phyloP scores from a whole-genome alignment of 345 rosid species.

The Laguncularia racemosa region DNA sequence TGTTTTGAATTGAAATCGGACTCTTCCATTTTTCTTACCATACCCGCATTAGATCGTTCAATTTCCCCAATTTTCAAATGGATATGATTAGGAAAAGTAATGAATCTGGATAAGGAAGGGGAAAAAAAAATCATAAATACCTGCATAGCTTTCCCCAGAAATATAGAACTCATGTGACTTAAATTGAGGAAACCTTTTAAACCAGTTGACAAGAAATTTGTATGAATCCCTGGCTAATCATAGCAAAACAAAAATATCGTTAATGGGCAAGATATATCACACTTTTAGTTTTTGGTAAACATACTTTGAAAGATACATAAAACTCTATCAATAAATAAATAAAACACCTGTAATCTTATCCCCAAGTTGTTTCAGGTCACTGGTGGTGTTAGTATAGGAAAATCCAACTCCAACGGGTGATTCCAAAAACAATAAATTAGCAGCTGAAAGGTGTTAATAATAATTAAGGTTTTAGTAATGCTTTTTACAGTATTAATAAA shows the following conservation, averaged over 20 bases:
- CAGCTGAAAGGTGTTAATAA: constrained; percentile 20
- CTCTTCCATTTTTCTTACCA: too few relatives aligned
- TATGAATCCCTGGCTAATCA: constrained; percentile 40
- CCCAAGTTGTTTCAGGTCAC: constrained; percentile 42
- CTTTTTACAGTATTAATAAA: too few relatives aligned
- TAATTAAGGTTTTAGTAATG: neutral
- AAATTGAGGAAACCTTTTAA: constrained; percentile 54
- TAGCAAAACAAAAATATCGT: neutral
- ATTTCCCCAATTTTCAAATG: too few relatives aligned
- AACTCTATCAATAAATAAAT: neutral
- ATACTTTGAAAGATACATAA: too few relatives aligned
- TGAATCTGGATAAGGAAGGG: too few relatives aligned
- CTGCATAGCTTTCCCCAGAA: constrained; percentile 84
- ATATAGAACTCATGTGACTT: constrained; percentile 56
- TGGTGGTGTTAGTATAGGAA: constrained; percentile 44
- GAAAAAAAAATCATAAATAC: constrained; percentile 12
- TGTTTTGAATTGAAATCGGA: too few relatives aligned
- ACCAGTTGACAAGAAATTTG: constrained; percentile 56
- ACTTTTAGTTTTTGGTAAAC: too few relatives aligned
- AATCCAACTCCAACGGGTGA: constrained; percentile 67
- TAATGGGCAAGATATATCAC: too few relatives aligned
- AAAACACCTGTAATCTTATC: constrained; percentile 45
- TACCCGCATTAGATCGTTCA: too few relatives aligned
- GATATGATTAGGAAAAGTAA: neutral
- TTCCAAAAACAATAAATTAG: constrained; percentile 62